Percentiles rank a stretch among this genome's conserved stretches.
phyloP scores from a whole-genome alignment of 164 flowering plant species.

The Amborella trichopoda region DNA sequence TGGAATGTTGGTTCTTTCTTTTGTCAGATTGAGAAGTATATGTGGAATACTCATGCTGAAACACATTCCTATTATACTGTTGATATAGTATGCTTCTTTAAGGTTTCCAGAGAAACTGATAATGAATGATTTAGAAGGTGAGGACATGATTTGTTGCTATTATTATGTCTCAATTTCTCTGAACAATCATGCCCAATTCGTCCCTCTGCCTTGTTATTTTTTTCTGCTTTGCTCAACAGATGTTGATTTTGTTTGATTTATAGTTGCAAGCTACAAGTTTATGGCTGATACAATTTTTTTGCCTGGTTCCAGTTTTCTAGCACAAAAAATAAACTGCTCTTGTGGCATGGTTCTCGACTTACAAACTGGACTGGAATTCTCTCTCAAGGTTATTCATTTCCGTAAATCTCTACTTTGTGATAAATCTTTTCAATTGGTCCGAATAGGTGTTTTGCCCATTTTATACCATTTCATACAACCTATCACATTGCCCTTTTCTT shows the following conservation, averaged over 20 bases:
- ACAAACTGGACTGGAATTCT: conserved; percentile 94
- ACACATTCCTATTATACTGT: conserved; percentile 69
- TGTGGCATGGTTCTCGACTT: conserved; percentile 98
- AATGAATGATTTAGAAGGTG: conserved; percentile 63
- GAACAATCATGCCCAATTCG: too few relatives aligned
- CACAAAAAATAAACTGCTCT: conserved; percentile 67
- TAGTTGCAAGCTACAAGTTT: too few relatives aligned
- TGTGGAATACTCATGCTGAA: conserved; percentile 81
- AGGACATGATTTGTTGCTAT: not conserved
- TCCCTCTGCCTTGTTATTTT: too few relatives aligned
- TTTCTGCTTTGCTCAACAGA: too few relatives aligned
- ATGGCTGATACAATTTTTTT: too few relatives aligned
- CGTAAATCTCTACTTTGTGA: not conserved
- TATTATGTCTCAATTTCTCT: conserved; percentile 1
- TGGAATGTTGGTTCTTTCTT: too few relatives aligned
- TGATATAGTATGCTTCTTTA: conserved; percentile 66
- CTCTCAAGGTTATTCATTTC: conserved; percentile 57
- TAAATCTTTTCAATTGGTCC: too few relatives aligned
- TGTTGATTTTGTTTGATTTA: too few relatives aligned
- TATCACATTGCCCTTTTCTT: too few relatives aligned
- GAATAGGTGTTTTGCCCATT: not conserved
- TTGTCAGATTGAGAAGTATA: conserved; percentile 56
- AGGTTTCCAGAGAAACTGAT: conserved; percentile 57
- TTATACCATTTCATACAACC: too few relatives aligned
- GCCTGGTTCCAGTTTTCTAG: conserved; percentile 56